Percentiles rank a stretch among this genome's conserved stretches.
These are phyloP conservation scores for Tolypocladium guangdongense DNA, from an alignment of 2,329 filamentous ascomycete species.

Conservation along the genomic window DNA sequence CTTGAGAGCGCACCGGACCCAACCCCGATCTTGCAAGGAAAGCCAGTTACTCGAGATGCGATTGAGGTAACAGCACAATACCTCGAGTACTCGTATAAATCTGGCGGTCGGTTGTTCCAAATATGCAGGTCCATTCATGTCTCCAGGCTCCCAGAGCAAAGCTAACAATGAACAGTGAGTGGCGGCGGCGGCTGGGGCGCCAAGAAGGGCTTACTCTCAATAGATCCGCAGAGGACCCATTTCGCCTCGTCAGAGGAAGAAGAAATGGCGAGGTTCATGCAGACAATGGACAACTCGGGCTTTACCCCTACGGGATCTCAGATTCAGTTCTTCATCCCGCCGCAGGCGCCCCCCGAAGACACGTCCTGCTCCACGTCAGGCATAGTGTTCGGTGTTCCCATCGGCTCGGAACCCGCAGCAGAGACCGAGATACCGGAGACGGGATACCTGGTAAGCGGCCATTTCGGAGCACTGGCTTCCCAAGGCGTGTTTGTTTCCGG, in stretches of 20 bases:
- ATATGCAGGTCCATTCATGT: slow-evolving; percentile 15
- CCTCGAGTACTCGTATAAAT: slow-evolving; percentile 24
- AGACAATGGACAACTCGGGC: slow-evolving; percentile 33
- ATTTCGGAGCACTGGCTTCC: slow-evolving; percentile 55
- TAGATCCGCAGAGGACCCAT: slow-evolving; percentile 58
- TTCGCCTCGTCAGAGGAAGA: slow-evolving; percentile 34
- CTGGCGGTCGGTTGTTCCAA: slow-evolving; percentile 34
- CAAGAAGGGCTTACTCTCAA: slow-evolving; percentile 66
- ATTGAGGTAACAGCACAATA: slow-evolving; percentile 13
- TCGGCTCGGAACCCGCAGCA: slow-evolving; percentile 5
- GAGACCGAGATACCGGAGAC: background rate
- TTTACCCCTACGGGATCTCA: slow-evolving; percentile 52
- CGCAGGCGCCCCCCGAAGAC: slow-evolving; percentile 15
- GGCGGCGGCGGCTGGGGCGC: slow-evolving; percentile 78
- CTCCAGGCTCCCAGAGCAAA: background rate
- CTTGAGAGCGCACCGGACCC: slow-evolving; percentile 5
- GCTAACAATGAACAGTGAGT: slow-evolving; percentile 40
- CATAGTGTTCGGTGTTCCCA: slow-evolving; percentile 23
- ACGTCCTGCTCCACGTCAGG: slow-evolving; percentile 6
- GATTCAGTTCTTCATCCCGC: slow-evolving; percentile 53
- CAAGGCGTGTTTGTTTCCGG: slow-evolving; percentile 44
- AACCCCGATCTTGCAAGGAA: background rate
- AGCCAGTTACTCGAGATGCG: slow-evolving; percentile 6
- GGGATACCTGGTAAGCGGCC: slow-evolving; percentile 9
- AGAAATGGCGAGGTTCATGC: slow-evolving; percentile 42